Evolutionary conservation across 495 filamentous ascomycete species (phyloP).

Genomic region (Xylaria curta): DNA sequence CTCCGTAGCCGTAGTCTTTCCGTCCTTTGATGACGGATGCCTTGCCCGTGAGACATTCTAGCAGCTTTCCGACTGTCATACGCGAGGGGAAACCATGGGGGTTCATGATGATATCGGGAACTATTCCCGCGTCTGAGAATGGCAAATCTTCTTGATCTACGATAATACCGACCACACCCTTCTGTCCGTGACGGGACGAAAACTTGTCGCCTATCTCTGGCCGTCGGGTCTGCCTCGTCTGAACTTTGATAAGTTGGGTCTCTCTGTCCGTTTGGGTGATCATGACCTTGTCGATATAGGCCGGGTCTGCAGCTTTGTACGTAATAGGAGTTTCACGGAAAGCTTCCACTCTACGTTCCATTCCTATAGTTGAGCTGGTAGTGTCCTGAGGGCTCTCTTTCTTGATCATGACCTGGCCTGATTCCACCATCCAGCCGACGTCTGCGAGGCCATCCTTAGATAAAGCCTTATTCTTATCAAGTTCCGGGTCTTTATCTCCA

Average conservation of each 20-base stretch:
- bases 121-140: constrained; percentile 88
- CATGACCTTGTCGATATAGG: constrained; percentile 94
- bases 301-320: constrained; percentile 83
- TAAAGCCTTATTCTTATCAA: constrained; percentile 75
- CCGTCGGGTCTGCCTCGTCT: constrained; percentile 88
- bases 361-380: constrained; percentile 67
- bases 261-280: constrained; percentile 84
- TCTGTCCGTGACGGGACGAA: constrained; percentile 98
- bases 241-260: constrained; percentile 82
- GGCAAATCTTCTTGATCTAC: constrained; percentile 96
- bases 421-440: constrained; percentile 75
- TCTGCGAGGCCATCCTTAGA: constrained; percentile 82
- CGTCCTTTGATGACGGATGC: constrained; percentile 84
- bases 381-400: constrained; percentile 82
- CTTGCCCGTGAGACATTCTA: constrained; percentile 94
- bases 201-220: constrained; percentile 98
- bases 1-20: constrained; percentile 80
- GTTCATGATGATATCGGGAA: constrained; percentile 99
- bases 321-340: constrained; percentile 73
- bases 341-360: constrained; percentile 66
- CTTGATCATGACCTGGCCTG: constrained; percentile 84
- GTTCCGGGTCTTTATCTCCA: constrained; percentile 64
- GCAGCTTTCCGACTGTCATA: constrained; percentile 99
- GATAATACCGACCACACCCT: constrained; percentile 96
- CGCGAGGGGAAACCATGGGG: constrained; percentile 99